Conservation (phyloP, 1,284 basidiomycete species). For the Malassezia furfur region DNA sequence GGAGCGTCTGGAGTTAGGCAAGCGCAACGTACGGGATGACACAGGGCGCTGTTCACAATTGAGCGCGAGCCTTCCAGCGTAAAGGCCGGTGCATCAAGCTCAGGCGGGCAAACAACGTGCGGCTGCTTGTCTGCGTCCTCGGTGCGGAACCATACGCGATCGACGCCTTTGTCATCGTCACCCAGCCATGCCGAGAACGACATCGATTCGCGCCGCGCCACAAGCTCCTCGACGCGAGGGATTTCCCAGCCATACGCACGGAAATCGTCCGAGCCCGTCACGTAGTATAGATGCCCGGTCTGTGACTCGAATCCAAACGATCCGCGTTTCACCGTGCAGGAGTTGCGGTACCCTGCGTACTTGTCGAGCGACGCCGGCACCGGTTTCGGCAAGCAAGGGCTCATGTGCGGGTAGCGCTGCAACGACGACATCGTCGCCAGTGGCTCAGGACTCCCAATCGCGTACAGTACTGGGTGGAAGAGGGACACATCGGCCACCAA, state of each 20-base stretch:
- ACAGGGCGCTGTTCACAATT: constrained; percentile 11
- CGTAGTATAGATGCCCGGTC: constrained; percentile 57
- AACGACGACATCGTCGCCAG: constrained; percentile 16
- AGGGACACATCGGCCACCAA: constrained; percentile 14
- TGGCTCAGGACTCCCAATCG: constrained; percentile 7
- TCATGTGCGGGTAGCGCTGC: constrained; percentile 2
- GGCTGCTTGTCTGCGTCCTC: not conserved
- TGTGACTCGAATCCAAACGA: constrained; percentile 55
- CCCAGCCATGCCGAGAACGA: constrained; percentile 17
- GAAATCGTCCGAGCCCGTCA: constrained; percentile 69
- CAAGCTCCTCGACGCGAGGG: constrained; percentile 53
- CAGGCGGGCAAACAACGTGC: not conserved
- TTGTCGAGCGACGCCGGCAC: not conserved
- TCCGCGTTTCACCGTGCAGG: constrained; percentile 73
- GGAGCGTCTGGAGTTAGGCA: constrained; percentile 6
- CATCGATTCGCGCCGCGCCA: constrained; percentile 50
- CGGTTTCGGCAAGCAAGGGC: not conserved
- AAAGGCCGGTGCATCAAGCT: constrained; percentile 7
- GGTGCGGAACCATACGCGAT: constrained; percentile 6
- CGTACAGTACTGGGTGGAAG: constrained; percentile 14
- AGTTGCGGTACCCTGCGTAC: constrained; percentile 57
- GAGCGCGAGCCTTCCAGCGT: constrained; percentile 17
- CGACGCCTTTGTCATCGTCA: constrained; percentile 12
- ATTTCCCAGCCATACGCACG: constrained; percentile 68
- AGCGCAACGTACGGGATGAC: constrained; percentile 6